phyloP scores from a whole-genome alignment of 108 stramenopile species.

The Pseudonitzschia multiseries region DNA sequence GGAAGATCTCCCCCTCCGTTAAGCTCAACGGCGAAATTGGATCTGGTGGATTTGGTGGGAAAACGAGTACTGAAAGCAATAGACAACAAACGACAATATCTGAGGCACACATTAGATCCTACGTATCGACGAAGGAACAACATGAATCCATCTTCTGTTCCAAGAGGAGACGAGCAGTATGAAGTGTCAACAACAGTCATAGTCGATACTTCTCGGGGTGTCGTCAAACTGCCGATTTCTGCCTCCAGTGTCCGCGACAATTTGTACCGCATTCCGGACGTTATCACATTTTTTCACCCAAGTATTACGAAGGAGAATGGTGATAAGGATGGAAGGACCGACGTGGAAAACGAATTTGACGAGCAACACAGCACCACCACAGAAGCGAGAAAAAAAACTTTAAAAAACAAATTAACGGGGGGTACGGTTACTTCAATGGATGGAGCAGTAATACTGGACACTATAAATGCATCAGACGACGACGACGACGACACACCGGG shows the following conservation, averaged over 20 bases:
- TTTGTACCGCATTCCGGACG: constrained; percentile 42
- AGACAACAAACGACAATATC: constrained; percentile 19
- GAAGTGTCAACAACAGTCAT: constrained; percentile 42
- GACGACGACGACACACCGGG: background rate
- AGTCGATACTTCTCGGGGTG: constrained; percentile 43
- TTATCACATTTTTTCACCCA: constrained; percentile 38
- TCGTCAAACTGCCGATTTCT: constrained; percentile 32
- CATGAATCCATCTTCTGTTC: constrained; percentile 15
- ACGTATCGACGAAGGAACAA: constrained; percentile 19
- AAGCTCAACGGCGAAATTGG: constrained; percentile 15
- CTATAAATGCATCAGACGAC: background rate
- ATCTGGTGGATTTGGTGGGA: constrained; percentile 27
- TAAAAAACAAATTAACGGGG: background rate
- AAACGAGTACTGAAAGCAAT: constrained; percentile 12
- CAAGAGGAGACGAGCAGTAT: constrained; percentile 28
- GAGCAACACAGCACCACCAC: background rate
- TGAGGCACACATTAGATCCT: constrained; percentile 17
- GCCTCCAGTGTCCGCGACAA: constrained; percentile 39
- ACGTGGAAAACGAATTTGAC: constrained; percentile 4
- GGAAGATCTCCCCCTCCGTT: constrained; percentile 10
- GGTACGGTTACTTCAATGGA: background rate
- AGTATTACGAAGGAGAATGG: constrained; percentile 10
- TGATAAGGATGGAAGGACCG: background rate
- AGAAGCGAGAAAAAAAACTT: background rate
- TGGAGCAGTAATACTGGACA: constrained; percentile 2